These are phyloP conservation scores for Pythium chondricola DNA, from an alignment of 352 stramenopile genomes.

Conservation along the genomic window DNA sequence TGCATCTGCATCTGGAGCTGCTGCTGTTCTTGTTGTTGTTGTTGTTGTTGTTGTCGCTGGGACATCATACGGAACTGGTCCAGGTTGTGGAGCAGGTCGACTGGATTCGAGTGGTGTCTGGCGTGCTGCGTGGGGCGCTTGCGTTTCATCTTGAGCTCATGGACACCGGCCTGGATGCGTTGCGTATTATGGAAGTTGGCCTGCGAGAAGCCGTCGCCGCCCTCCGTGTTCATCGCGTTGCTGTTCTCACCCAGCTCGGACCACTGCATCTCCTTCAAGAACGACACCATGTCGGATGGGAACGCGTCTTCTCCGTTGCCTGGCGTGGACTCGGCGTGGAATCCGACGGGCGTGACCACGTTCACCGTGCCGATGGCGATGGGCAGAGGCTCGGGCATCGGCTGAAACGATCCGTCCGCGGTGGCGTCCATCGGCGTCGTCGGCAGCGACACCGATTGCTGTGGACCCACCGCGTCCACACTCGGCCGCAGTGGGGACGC, in stretches of 20 bases:
- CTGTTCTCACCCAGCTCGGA: conserved; percentile 20
- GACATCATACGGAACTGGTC: conserved; percentile 65
- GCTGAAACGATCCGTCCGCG: background rate
- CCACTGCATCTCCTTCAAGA: conserved; percentile 24
- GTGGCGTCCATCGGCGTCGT: conserved; percentile 15
- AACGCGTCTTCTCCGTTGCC: conserved; percentile 10
- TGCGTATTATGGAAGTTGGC: conserved; percentile 53
- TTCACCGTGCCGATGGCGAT: conserved; percentile 23
- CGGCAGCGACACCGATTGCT: conserved; percentile 10
- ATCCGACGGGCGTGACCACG: conserved; percentile 18
- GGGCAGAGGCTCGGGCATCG: conserved; percentile 18
- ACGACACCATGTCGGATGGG: conserved; percentile 21
- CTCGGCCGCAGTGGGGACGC: conserved; percentile 13
- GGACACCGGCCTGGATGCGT: conserved; percentile 57
- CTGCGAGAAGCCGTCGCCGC: conserved; percentile 2
- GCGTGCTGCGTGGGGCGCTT: conserved; percentile 55
- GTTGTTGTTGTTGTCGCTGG: conserved; percentile 38
- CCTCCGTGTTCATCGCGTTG: conserved; percentile 19
- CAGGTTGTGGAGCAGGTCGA: conserved; percentile 71
- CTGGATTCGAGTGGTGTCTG: conserved; percentile 67
- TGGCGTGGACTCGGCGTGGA: background rate
- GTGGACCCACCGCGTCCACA: background rate
- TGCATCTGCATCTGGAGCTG: conserved; percentile 4
- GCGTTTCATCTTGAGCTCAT: conserved; percentile 77
- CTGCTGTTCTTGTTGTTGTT: conserved; percentile 3